These are phyloP conservation scores for Trichoderma sp. DNA, from an alignment of 2,329 filamentous ascomycete genomes.

Conservation along the genomic window DNA sequence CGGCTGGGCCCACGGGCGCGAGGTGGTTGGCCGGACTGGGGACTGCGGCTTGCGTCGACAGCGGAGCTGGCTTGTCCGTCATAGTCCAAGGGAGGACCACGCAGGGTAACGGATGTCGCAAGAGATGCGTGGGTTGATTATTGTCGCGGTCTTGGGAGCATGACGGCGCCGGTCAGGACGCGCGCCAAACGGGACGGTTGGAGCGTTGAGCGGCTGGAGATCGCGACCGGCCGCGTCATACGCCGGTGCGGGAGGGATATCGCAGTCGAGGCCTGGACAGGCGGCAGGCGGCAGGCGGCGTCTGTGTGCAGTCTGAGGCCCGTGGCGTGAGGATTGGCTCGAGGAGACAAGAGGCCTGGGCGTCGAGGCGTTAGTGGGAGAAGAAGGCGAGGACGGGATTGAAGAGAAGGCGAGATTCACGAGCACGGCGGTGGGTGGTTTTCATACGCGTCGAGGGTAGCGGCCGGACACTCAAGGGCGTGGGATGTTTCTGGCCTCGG, in stretches of 20 bases:
- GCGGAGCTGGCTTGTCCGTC: conserved; percentile 59
- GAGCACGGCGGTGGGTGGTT: conserved; percentile 27
- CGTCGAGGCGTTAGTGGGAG: conserved; percentile 18
- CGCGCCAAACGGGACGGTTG: conserved; percentile 35
- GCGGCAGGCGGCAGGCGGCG: conserved; percentile 13
- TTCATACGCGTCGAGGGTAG: conserved; percentile 30
- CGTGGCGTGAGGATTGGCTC: conserved; percentile 10
- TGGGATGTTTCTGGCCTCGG: conserved; percentile 36
- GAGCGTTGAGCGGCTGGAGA: conserved; percentile 10
- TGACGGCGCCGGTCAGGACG: conserved; percentile 57
- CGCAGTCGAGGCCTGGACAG: conserved; percentile 1
- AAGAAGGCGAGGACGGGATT: conserved; percentile 3
- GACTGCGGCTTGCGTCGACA: conserved; percentile 58
- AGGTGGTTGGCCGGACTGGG: conserved; percentile 54
- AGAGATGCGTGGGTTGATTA: conserved; percentile 48
- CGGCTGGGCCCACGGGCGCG: conserved; percentile 35
- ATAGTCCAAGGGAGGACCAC: conserved; percentile 58
- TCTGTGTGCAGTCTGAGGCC: conserved; percentile 8
- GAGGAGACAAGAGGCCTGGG: conserved; percentile 6
- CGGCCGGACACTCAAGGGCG: conserved; percentile 32
- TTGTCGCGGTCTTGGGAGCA: conserved; percentile 56
- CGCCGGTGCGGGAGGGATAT: conserved; percentile 13
- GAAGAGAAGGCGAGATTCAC: conserved; percentile 11
- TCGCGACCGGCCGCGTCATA: conserved; percentile 28
- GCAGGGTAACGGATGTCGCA: conserved; percentile 41